Evolutionary conservation across 2,329 filamentous ascomycete species (phyloP).

Genomic region (Exophiala sideris): DNA sequence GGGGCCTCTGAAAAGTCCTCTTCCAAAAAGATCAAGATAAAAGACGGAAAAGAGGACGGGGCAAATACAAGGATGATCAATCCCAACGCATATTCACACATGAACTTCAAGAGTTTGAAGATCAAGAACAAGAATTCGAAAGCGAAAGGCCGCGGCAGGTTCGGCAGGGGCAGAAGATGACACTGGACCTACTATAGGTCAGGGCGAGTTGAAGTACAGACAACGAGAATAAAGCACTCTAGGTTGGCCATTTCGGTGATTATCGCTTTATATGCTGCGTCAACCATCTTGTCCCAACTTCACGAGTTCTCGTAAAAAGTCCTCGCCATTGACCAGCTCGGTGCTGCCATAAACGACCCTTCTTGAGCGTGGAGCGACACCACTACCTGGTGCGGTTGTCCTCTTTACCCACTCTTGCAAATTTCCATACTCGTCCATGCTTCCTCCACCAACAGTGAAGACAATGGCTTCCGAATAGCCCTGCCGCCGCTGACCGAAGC

Average conservation of each 20-base stretch:
- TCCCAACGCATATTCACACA: conserved; percentile 40
- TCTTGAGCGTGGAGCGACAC: conserved; percentile 60
- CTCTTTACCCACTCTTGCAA: conserved; percentile 91
- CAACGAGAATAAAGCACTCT: no score
- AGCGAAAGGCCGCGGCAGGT: conserved; percentile 36
- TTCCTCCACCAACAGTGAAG: conserved; percentile 93
- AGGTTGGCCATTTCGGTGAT: neutral
- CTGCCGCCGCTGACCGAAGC: conserved; percentile 85
- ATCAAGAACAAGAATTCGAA: conserved; percentile 39
- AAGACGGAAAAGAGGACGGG: conserved; percentile 13
- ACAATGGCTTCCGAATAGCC: conserved; percentile 87
- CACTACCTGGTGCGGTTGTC: conserved; percentile 56
- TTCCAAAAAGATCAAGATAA: neutral
- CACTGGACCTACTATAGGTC: neutral
- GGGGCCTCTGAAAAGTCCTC: neutral
- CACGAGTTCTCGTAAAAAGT: conserved; percentile 57
- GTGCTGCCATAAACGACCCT: conserved; percentile 94
- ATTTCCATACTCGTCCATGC: conserved; percentile 98
- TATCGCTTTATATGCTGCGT: neutral
- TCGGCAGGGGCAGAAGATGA: conserved; percentile 30
- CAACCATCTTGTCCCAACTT: conserved; percentile 56
- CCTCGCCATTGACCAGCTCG: conserved; percentile 62
- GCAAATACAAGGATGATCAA: conserved; percentile 38
- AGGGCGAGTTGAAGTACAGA: no score
- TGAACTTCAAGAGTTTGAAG: conserved; percentile 48